A percentile compares a stretch with the other conserved stretches of the same genome.
These are phyloP conservation scores for Avena sativa DNA, from an alignment of 176 grass and related monocot genomes.

Conservation along the genomic window DNA sequence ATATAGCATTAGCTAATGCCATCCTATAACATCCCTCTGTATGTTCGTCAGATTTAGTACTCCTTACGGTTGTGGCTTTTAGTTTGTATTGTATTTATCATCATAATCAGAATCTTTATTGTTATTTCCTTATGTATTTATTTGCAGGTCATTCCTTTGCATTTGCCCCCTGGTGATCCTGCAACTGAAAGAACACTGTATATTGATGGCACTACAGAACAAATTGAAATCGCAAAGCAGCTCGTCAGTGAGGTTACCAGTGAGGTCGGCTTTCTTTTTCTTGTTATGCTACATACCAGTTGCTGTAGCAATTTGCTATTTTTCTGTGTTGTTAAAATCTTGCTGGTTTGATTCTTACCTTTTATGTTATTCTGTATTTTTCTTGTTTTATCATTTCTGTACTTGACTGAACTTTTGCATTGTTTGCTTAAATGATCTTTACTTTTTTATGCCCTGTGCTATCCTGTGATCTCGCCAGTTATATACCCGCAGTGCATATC, in stretches of 20 bases:
- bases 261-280: constrained; percentile 65
- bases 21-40: not conserved
- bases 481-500: not conserved
- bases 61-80: not conserved
- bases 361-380: constrained; percentile 15
- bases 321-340: constrained; percentile 33
- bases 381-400: constrained; percentile 12
- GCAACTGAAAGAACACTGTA: constrained; percentile 88
- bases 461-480: not conserved
- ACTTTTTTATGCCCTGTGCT: constrained; percentile 34
- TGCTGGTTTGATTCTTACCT: constrained; percentile 23
- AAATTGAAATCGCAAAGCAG: constrained; percentile 95
- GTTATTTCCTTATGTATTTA: constrained; percentile 33
- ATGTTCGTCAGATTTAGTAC: not conserved
- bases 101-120: not conserved
- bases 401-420: not conserved
- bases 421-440: not conserved
- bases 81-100: constrained; percentile 12
- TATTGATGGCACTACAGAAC: constrained; percentile 88
- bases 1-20: not conserved
- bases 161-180: constrained; percentile 86
- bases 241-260: constrained; percentile 90
- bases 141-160: constrained; percentile 87
- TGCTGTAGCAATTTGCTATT: constrained; percentile 35
- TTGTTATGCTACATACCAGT: constrained; percentile 26